Evolutionary conservation across 2,329 filamentous ascomycete species (phyloP), one percentile per base, ranked within the genome.

Genomic region (Harringtonia aguacate): DNA sequence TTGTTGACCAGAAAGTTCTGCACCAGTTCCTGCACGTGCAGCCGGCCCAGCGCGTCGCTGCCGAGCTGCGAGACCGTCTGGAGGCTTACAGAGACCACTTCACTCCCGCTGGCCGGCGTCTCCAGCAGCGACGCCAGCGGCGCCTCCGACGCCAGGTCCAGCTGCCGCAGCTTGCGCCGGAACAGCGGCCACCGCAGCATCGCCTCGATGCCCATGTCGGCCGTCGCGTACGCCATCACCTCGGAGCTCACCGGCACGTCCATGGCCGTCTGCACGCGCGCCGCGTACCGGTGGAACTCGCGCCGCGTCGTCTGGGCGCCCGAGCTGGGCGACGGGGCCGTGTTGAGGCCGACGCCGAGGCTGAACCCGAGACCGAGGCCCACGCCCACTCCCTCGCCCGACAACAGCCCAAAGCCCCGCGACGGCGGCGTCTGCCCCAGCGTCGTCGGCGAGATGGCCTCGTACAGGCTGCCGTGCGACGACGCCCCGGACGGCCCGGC

Each of bases 51-150:
- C 21, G 20, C 20, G 10, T 10, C 21, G 15, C 14, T 13, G 13
- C 8, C 7, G 8, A 13, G 21, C 13, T 59, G 52, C 41, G 73
- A 67, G 48, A 73, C 74, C 21, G 55, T 66, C 39, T 69, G 62
- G 1, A 71, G 52, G 48, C 22, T 68, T 64, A 17, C 65, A 10
- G 24, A 27, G 24, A 6, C 7, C 10, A 27, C 24, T 27, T 27
- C 24, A n/a, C n/a, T n/a, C n/a, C 55, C 2, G 29, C 17, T 10
- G 20, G 39, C 12, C 7, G 18, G 31, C 10, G 4, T 21, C 17
- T 43, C 33, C 12, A 43, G 28, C 8, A 40, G 18, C 4, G 28
- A n/a, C 7, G 29, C 20, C 3, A 40, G 17, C 12, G 38, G 27
- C 5, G 21, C 39, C 21, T 44, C 41, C 4, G 21, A 14, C 14